Conservation (phyloP, 768 basidiomycete genomes). For the Boletus sp. region DNA sequence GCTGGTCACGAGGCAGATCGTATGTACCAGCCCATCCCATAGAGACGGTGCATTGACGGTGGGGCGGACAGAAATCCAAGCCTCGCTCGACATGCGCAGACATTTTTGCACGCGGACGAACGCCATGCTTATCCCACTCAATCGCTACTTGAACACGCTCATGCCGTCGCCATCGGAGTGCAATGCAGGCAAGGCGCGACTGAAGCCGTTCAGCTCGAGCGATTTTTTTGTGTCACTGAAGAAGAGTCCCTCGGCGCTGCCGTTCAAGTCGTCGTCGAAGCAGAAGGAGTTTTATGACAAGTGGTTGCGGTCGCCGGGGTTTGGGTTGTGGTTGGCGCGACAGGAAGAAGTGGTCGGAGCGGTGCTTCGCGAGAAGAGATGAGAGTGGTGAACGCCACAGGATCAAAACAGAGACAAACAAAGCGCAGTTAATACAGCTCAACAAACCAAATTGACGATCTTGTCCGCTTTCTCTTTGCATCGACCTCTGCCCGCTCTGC, state of each 20-base stretch:
- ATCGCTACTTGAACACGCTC: conserved; percentile 86
- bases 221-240: conserved; percentile 75
- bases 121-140: conserved; percentile 81
- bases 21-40: conserved; percentile 32
- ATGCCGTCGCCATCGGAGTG: conserved; percentile 66
- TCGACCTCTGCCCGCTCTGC: conserved; percentile 5
- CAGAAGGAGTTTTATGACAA: conserved; percentile 73
- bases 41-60: neutral
- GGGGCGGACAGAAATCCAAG: conserved; percentile 47
- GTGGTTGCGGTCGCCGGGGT: conserved; percentile 73
- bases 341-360: conserved; percentile 70
- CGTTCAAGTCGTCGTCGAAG: conserved; percentile 66
- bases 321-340: conserved; percentile 74
- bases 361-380: conserved; percentile 39
- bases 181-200: conserved; percentile 30
- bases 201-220: conserved; percentile 67
- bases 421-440: conserved; percentile 14
- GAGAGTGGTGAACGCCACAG: conserved; percentile 18
- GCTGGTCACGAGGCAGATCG: conserved; percentile 46
- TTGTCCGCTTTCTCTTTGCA: conserved; percentile 11
- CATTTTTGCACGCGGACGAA: conserved; percentile 87
- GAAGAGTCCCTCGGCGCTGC: conserved; percentile 62
- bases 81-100: conserved; percentile 63
- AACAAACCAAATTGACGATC: conserved; percentile 4
- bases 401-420: conserved; percentile 26